Base-by-base conservation (phyloP, 805 yeast genomes). In the Teunomyces aglyptinius region DNA sequence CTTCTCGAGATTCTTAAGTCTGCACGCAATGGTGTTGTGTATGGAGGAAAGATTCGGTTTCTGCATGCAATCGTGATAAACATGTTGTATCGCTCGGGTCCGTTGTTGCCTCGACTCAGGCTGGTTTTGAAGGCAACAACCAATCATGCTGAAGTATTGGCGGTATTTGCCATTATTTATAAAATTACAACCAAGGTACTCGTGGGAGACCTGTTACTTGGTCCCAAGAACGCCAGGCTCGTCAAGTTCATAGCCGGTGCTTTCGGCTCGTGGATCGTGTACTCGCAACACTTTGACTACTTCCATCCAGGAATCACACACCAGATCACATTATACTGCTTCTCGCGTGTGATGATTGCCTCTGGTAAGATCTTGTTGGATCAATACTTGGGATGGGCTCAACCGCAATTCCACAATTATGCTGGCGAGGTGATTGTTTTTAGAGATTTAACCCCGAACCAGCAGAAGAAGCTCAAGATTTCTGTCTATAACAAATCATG, bases 311-410 rank as follows among this genome's bases (percentile, higher is more conserved):
- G 71, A 3, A 82, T 85, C 24, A 74, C 86, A n/a, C 85, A 81
- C 51, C 91, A 86, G 63, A 78, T 86, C 52, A 86, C 90, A 1
- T 71, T 86, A 43, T 86, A 86, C 57, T 84, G 89, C 50, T 77
- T 83, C 46, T 81, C 89, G 3, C 71, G 95, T 36, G 88, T 85
- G 4, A 58, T 80, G 42, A 58, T 87, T 35, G 92, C 87, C 0
- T 42, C 76, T 3, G 84, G 85, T 11, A 82, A 80, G 57, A 72
- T 76, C 38, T 41, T 77, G 10, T 74, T 71, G 40, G 77, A 73
- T 50, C 49, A 57, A 28, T 68, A 65, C 49, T 64, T 73, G 47
- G 53, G 61, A 28, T 65, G 71, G 45, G 56, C 57, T 20, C 72
- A 70, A 50, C 76, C 76, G 13, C 49, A 49, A 31, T 59, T 66